Evolutionary conservation across 2,329 filamentous ascomycete genomes (phyloP).

Genomic region (Fusarium cicatricum): DNA sequence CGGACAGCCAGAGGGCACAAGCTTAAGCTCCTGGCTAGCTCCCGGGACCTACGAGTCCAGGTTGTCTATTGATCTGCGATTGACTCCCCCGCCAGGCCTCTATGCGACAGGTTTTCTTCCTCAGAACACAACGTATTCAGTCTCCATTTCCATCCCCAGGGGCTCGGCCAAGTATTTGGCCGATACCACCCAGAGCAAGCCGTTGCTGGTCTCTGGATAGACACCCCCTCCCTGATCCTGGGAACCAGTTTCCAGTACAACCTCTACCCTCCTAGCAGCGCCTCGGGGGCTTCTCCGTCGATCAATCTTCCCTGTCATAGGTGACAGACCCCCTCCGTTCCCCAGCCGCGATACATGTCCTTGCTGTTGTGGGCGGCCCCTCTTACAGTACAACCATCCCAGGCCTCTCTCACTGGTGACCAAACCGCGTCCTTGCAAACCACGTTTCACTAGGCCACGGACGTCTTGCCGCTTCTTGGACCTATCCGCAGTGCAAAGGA

Average conservation of each 20-base stretch:
- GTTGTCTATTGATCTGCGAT: conserved; percentile 39
- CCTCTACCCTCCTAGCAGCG: conserved; percentile 30
- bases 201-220: conserved; percentile 25
- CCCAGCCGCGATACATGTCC: conserved; percentile 34
- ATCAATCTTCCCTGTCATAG: conserved; percentile 35
- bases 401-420: conserved; percentile 30
- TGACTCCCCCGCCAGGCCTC: conserved; percentile 37
- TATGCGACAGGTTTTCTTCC: conserved; percentile 35
- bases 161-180: conserved; percentile 30
- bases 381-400: conserved; percentile 34
- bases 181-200: conserved; percentile 24
- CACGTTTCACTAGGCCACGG: conserved; percentile 28
- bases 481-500: conserved; percentile 21
- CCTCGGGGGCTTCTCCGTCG: conserved; percentile 30
- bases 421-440: conserved; percentile 32
- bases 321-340: conserved; percentile 32
- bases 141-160: conserved; percentile 31
- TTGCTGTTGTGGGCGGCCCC: conserved; percentile 27
- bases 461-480: conserved; percentile 31
- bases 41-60: conserved; percentile 38
- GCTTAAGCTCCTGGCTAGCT: conserved; percentile 38
- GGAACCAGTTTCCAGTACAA: conserved; percentile 28
- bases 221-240: conserved; percentile 33
- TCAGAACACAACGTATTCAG: conserved; percentile 33
- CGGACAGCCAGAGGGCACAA: conserved; percentile 23